Evolutionary conservation across 805 yeast genomes (phyloP), one percentile per base, ranked within the genome.

Genomic region (Candida parachauliodes): DNA sequence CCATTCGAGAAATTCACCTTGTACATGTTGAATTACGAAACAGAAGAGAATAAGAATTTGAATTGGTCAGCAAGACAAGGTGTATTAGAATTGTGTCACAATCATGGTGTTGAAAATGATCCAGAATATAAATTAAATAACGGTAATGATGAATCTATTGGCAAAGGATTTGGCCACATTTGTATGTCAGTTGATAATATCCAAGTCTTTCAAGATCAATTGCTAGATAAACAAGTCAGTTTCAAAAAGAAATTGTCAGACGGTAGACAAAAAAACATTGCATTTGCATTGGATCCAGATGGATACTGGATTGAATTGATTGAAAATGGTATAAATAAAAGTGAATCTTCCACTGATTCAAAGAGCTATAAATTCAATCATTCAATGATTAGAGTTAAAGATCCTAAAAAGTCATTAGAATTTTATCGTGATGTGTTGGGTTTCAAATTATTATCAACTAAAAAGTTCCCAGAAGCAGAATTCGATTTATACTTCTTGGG

Each of bases 271-370:
- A 81, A 80, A 61, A 74, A 88, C 60, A 89, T 93, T 66, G 98
- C 98, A 0, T 93, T 91, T 62, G 95, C 83, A 5, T 74, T 89
- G 49, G 98, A 93, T 54, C 97, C 98, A 5, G 91, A 91, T 62
- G 93, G 93, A 51, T 93, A 93, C 67, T 91, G 98, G 98, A 76
- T 91, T 52, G 98, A 91, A 70, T 65, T 91, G 53, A 76, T 91
- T 48, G 79, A 79, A 52, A 81, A 76, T 49, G 70, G 64, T 14
- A 47, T 66, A 26, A 57, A 60, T 43, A 72, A 74, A 51, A 44
- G 48, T 9, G 74, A 66, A 17, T 66, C 51, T 20, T 56, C 48
- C 19, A 62, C 80, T 15, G 67, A 69, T 41, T 35, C 45, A 2
- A 36, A 59, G 5, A 60, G 71, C 12, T 72, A 74, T 55, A 68